Evolutionary conservation across 2,329 filamentous ascomycete species (phyloP), one percentile per base, ranked within the genome.

Genomic region (Fusarium anthophilum): DNA sequence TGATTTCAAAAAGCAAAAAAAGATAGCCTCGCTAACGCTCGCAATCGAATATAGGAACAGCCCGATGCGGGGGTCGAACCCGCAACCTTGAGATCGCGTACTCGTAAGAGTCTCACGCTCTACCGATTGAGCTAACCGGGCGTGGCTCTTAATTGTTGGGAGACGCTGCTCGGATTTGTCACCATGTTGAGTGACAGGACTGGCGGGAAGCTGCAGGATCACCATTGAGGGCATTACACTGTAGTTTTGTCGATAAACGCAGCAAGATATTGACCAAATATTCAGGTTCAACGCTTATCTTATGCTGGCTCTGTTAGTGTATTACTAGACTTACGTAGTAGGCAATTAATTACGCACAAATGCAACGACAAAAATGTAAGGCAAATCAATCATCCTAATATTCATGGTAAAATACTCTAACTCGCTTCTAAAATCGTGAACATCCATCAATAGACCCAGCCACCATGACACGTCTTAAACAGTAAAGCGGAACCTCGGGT

Each of bases 31-130:
- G 65, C 65, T 44, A 3, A 47, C 26, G 65, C 41, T 68, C 37
- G 65, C 47, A 68, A 68, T 68, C 63, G 65, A 30, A 57, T 79
- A 81, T 82, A 82, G 81, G 81, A 82, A 82, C 45, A 82, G 81
- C 81, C 81, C 81, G 79, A 83, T 81, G 82, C 81, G 82, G 82
- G 82, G 82, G 81, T 87, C 85, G 86, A 87, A 89, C 87, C 86
- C 85, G 84, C 85, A 87, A 84, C 85, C 86, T 87, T 87, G 84
- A 87, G 86, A 87, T 87, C 57, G 78, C 63, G 78, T 72, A 77
- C 78, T 79, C 77, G 32, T 87, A 87, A 88, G 89, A 91, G 90
- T 91, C 89, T 90, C 86, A 91, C 89, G 89, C 89, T 91, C 89
- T 91, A 91, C 78, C 79, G 79, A 80, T 80, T 79, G 77, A 80